phyloP scores from a whole-genome alignment of 208 protist species.

The Trypanosoma mega region DNA sequence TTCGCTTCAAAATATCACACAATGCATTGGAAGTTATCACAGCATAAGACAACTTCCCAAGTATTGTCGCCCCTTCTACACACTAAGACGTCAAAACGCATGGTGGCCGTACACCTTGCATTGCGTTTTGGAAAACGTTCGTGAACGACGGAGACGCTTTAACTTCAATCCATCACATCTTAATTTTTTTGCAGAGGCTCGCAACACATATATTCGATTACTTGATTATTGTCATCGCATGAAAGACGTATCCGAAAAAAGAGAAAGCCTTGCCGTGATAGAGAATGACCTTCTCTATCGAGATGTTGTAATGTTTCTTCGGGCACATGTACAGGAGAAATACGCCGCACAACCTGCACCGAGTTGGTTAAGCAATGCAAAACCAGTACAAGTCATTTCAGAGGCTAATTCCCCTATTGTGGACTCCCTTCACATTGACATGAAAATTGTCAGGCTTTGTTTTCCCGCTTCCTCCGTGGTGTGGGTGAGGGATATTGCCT shows the following conservation, averaged over 20 bases:
- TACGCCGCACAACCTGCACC: constrained; percentile 25
- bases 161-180: constrained; percentile 80
- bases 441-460: constrained; percentile 33
- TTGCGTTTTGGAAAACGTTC: constrained; percentile 52
- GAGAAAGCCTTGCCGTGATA: constrained; percentile 51
- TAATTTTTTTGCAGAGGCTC: constrained; percentile 58
- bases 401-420: constrained; percentile 20
- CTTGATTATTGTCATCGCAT: constrained; percentile 64
- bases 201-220: constrained; percentile 63
- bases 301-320: constrained; percentile 73
- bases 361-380: neutral
- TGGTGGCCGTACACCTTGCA: constrained; percentile 56
- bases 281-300: constrained; percentile 72
- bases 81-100: constrained; percentile 33
- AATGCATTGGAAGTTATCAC: constrained; percentile 52
- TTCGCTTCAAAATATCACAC: constrained; percentile 40
- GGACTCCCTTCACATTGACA: constrained; percentile 44
- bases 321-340: constrained; percentile 41
- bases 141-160: constrained; percentile 56
- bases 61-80: constrained; percentile 52
- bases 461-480: constrained; percentile 28
- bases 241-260: constrained; percentile 36
- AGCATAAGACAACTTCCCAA: constrained; percentile 41
- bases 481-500: constrained; percentile 8
- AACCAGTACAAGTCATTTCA: neutral